Base-by-base conservation (phyloP, 2,329 filamentous ascomycete genomes). In the Mycocentrospora acerina region DNA sequence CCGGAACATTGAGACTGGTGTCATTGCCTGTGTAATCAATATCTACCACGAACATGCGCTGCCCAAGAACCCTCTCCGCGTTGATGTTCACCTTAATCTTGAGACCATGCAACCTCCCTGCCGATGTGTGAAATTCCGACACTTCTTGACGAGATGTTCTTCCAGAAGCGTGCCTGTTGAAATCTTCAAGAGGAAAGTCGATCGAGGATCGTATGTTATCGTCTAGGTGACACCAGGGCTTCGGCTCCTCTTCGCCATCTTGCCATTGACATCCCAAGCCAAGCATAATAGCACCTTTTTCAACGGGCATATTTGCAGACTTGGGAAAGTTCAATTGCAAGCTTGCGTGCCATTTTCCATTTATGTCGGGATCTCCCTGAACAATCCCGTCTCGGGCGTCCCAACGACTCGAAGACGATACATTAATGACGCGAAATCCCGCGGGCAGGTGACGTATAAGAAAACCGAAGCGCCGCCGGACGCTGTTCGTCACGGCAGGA, bases 41-140 rank as follows among this genome's bases (percentile, higher is more conserved):
- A 30, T 53, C 46, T 1, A 53, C 37, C 25, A 48, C 24, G 18
- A 53, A 53, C 46, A 53, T 53, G 3, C 30, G 22, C 24, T 53
- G 49, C 1, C 37, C 40, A 8, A 42, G 35, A 1, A 53, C 38
- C 16, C 36, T 35, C n/a, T 13, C 19, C 2, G 36, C 24, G 12
- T 26, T 11, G 9, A 35, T 35, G 7, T 13, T 14, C 6, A 40
- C 26, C 19, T 38, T 24, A 18, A 32, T 13, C n/a, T n/a, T n/a
- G n/a, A n/a, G n/a, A n/a, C n/a, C n/a, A n/a, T n/a, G n/a, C n/a
- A n/a, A n/a, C n/a, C n/a, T n/a, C n/a, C n/a, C n/a, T n/a, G n/a
- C n/a, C n/a, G n/a, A n/a, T n/a, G n/a, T n/a, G n/a, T n/a, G n/a
- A n/a, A n/a, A n/a, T n/a, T n/a, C n/a, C n/a, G n/a, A n/a, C n/a